Evolutionary conservation across 1,284 basidiomycete genomes (phyloP).

Genomic region (Ceratobasidium papillatum): DNA sequence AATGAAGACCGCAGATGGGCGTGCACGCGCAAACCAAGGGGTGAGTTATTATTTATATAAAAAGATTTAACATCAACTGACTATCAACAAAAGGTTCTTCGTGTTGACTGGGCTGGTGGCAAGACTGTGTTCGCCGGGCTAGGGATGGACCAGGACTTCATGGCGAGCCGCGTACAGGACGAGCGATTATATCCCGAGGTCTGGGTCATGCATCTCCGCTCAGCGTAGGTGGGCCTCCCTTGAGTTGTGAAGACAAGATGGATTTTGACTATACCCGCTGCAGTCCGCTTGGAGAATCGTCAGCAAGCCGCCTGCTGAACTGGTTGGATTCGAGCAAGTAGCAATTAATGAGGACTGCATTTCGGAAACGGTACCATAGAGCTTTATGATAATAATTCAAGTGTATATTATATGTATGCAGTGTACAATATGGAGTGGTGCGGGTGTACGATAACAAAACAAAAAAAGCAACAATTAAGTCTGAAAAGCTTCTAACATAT

Average conservation of each 20-base stretch:
- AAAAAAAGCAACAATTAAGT: background rate
- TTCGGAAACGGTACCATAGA: constrained; percentile 3
- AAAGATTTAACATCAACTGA: background rate
- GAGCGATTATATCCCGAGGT: constrained; percentile 31
- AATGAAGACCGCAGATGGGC: background rate
- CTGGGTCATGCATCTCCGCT: constrained; percentile 27
- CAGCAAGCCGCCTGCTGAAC: background rate
- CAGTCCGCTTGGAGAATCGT: background rate
- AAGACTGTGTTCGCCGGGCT: constrained; percentile 20
- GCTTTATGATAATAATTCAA: constrained; percentile 1
- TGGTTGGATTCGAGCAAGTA: constrained; percentile 27
- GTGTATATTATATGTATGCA: background rate
- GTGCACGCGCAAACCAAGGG: constrained; percentile 6
- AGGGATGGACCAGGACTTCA: constrained; percentile 18
- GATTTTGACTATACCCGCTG: background rate
- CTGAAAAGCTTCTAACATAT: constrained; percentile 28
- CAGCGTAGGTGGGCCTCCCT: constrained; percentile 24
- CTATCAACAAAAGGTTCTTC: background rate
- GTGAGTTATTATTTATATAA: background rate
- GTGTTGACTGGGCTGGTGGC: constrained; percentile 17
- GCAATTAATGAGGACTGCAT: constrained; percentile 11
- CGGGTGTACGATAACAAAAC: background rate
- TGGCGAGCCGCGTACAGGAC: constrained; percentile 18
- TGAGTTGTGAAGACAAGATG: background rate
- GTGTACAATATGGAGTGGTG: constrained; percentile 28